These are phyloP conservation scores for Xylaria grammica DNA, from an alignment of 495 filamentous ascomycete species.

Conservation along the genomic window DNA sequence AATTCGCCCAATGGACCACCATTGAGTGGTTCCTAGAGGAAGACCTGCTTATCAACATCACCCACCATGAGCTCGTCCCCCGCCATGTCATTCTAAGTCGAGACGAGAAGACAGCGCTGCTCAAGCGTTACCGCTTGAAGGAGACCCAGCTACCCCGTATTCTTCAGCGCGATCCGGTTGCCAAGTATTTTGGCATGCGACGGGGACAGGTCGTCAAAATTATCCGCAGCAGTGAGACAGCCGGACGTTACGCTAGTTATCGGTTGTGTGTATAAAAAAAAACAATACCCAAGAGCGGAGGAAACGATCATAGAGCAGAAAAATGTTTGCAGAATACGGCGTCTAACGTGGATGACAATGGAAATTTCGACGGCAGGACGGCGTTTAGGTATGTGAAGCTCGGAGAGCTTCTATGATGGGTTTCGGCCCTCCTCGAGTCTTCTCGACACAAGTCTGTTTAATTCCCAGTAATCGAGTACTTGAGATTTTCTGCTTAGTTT, in stretches of 20 bases:
- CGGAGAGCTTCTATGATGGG: conserved; percentile 8
- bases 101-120: conserved; percentile 82
- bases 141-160: conserved; percentile 96
- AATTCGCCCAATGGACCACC: conserved; percentile 68
- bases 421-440: conserved; percentile 3
- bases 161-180: conserved; percentile 87
- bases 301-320: background rate
- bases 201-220: conserved; percentile 98
- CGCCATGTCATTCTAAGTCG: conserved; percentile 88
- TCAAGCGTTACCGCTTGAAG: conserved; percentile 91
- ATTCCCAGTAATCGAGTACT: conserved; percentile 7
- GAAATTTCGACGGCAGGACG: conserved; percentile 20
- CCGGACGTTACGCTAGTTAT: conserved; percentile 79
- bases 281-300: conserved; percentile 11
- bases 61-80: conserved; percentile 94
- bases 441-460: conserved; percentile 12
- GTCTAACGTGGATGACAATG: conserved; percentile 23
- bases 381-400: conserved; percentile 22
- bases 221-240: conserved; percentile 80
- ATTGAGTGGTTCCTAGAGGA: conserved; percentile 95
- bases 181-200: conserved; percentile 87
- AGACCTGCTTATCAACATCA: conserved; percentile 97
- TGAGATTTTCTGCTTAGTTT: background rate
- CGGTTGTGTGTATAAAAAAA: conserved; percentile 56
- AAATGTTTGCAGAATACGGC: conserved; percentile 20